Evolutionary conservation across 495 filamentous ascomycete genomes (phyloP).

Genomic region (Hypoxylon lienhwacheense): DNA sequence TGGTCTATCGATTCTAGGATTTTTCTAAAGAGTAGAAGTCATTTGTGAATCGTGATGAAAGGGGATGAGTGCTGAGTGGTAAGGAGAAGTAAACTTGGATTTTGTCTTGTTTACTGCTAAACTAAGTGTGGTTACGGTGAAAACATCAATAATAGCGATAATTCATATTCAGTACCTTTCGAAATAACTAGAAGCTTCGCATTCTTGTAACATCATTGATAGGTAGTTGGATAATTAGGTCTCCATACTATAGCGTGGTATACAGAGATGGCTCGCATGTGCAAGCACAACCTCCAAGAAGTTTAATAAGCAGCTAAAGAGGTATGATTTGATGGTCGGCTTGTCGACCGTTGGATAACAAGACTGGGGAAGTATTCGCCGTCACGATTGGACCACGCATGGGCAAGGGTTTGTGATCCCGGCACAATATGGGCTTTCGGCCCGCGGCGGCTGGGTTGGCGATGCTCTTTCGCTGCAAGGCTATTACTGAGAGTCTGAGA

Average conservation of each 20-base stretch:
- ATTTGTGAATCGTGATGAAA: too few relatives aligned
- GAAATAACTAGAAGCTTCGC: too few relatives aligned
- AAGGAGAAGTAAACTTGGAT: too few relatives aligned
- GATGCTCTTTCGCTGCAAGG: not conserved
- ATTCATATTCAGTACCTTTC: too few relatives aligned
- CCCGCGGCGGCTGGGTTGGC: constrained; percentile 23
- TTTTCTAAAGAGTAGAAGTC: too few relatives aligned
- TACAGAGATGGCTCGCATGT: constrained; percentile 33
- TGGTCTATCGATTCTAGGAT: too few relatives aligned
- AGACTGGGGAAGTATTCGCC: constrained; percentile 26
- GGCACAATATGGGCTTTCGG: constrained; percentile 41
- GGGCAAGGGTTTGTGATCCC: constrained; percentile 25
- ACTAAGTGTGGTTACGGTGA: too few relatives aligned
- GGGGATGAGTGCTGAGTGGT: too few relatives aligned
- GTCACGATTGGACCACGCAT: constrained; percentile 13
- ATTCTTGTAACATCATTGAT: constrained; percentile 16
- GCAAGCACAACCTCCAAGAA: constrained; percentile 20
- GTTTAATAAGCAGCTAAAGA: constrained; percentile 15
- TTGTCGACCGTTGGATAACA: constrained; percentile 22
- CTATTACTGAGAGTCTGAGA: too few relatives aligned
- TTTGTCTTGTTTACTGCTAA: too few relatives aligned
- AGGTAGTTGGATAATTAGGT: not conserved
- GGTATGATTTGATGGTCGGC: constrained; percentile 19
- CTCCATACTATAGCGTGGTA: constrained; percentile 2
- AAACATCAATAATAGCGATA: too few relatives aligned